A percentile compares a stretch with the other conserved stretches of the same genome.
Conservation (phyloP, 148 eudicot genomes). For the Chenopodium quinoa region DNA sequence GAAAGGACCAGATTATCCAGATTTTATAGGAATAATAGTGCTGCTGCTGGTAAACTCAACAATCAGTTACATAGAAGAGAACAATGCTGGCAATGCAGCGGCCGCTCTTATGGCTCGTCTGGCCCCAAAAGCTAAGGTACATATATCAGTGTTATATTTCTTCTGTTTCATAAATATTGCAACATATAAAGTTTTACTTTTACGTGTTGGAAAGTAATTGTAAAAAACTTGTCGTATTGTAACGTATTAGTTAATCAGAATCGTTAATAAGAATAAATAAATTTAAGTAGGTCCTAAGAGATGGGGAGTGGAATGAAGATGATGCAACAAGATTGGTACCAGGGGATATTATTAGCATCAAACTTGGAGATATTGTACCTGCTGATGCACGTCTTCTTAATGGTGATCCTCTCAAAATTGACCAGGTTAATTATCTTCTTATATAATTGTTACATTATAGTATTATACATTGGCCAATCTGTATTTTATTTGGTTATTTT, state of each 20-base stretch:
- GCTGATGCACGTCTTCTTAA: conserved; percentile 84
- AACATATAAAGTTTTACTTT: background rate
- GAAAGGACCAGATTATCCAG: conserved; percentile 47
- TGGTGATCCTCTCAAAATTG: conserved; percentile 80
- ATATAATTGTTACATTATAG: background rate
- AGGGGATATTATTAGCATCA: conserved; percentile 73
- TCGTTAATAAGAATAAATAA: background rate
- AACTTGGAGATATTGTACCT: conserved; percentile 72
- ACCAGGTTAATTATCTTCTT: conserved; percentile 46
- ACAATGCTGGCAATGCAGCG: conserved; percentile 52
- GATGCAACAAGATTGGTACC: conserved; percentile 66
- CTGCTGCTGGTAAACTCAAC: conserved; percentile 42
- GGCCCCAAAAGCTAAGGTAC: conserved; percentile 74
- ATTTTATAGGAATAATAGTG: conserved; percentile 57
- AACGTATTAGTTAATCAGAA: too few relatives aligned
- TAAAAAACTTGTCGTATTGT: background rate
- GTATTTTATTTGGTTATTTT: background rate
- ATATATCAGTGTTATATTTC: background rate
- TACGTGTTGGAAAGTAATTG: background rate
- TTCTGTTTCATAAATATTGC: too few relatives aligned
- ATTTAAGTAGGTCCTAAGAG: conserved; percentile 45
- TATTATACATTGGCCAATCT: background rate
- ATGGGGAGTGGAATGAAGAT: conserved; percentile 67
- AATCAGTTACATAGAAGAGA: conserved; percentile 48
- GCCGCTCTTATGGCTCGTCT: conserved; percentile 54